Conservation (phyloP, 768 basidiomycete species). For the Xanthoconium stramineum region DNA sequence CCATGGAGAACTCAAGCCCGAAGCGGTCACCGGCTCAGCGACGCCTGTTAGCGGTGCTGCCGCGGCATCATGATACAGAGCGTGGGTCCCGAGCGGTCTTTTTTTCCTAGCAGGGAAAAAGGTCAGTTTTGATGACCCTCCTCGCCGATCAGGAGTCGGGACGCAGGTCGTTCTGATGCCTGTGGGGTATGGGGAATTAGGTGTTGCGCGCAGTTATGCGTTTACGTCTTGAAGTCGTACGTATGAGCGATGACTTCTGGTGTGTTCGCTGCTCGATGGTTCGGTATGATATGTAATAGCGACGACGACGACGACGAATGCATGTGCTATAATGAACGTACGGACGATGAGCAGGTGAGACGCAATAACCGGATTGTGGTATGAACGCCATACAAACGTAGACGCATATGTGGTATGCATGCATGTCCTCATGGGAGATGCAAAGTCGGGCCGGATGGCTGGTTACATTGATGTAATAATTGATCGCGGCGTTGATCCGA, state of each 20-base stretch:
- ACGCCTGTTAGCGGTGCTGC: not conserved
- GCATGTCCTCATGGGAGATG: no score
- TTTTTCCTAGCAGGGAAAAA: not conserved
- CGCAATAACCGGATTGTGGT: not conserved
- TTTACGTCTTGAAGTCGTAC: conserved; percentile 9
- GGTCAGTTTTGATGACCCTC: conserved; percentile 1
- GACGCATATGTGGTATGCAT: not conserved
- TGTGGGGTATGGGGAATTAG: conserved; percentile 16
- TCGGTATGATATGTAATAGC: conserved; percentile 21
- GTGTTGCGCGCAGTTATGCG: conserved; percentile 4
- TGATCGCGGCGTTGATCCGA: conserved; percentile 6
- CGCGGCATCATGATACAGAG: conserved; percentile 14
- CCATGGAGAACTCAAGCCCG: conserved; percentile 31
- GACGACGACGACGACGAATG: not conserved
- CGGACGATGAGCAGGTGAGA: conserved; percentile 9
- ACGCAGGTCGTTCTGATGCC: conserved; percentile 21
- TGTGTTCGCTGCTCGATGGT: conserved; percentile 7
- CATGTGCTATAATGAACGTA: conserved; percentile 4
- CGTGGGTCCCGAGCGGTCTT: not conserved
- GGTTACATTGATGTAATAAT: not conserved
- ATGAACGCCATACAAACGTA: no score
- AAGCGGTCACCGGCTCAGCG: not conserved
- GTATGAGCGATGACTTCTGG: not conserved
- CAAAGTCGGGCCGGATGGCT: not conserved
- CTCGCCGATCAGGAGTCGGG: conserved; percentile 12